A percentile compares a stretch with the other conserved stretches of the same genome.
phyloP scores from a whole-genome alignment of 768 basidiomycete species.

The Porpolomopsis calyptriformis region DNA sequence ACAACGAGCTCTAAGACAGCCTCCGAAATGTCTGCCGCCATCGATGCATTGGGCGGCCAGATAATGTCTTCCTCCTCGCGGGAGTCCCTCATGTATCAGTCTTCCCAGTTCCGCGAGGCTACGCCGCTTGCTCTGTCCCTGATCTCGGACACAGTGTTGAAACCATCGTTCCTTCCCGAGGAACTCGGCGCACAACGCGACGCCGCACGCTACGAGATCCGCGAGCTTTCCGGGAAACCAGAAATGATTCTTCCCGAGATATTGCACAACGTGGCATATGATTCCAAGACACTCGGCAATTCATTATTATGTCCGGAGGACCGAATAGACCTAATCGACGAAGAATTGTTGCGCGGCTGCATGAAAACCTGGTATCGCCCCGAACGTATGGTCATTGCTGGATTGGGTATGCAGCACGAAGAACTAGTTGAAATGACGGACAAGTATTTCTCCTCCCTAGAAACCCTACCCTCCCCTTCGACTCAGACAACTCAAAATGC shows the following conservation, averaged over 20 bases:
- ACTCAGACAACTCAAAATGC: slow-evolving; percentile 19
- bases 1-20: slow-evolving; percentile 62
- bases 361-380: slow-evolving; percentile 83
- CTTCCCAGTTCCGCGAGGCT: slow-evolving; percentile 79
- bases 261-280: slow-evolving; percentile 79
- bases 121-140: slow-evolving; percentile 77
- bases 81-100: slow-evolving; percentile 97
- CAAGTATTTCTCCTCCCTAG: slow-evolving; percentile 69
- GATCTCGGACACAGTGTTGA: slow-evolving; percentile 82
- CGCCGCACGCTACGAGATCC: slow-evolving; percentile 82
- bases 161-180: slow-evolving; percentile 62
- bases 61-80: slow-evolving; percentile 85
- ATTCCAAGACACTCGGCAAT: slow-evolving; percentile 73
- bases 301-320: slow-evolving; percentile 82
- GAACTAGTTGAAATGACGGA: slow-evolving; percentile 79
- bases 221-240: slow-evolving; percentile 80
- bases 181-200: slow-evolving; percentile 80
- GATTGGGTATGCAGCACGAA: slow-evolving; percentile 85
- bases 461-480: slow-evolving; percentile 25
- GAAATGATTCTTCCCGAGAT: slow-evolving; percentile 91
- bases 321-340: slow-evolving; percentile 58
- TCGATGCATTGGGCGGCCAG: slow-evolving; percentile 82
- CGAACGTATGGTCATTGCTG: slow-evolving; percentile 91
- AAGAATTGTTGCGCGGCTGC: slow-evolving; percentile 46
- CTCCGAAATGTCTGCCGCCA: slow-evolving; percentile 68